Conservation (phyloP, 495 filamentous ascomycete species). For the Penicillium pulvis region DNA sequence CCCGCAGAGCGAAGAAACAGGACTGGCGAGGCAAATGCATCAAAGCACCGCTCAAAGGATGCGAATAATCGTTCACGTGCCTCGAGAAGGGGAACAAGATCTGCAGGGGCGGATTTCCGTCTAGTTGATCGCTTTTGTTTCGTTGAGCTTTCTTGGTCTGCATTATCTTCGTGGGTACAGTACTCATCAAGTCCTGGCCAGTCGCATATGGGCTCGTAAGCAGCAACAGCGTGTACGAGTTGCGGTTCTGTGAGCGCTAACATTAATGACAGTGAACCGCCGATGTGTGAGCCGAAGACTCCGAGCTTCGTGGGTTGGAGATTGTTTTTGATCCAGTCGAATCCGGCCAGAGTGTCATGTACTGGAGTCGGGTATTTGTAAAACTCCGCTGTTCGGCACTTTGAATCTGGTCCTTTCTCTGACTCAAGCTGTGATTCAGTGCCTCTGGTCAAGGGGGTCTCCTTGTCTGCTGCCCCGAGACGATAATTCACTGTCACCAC, state of each 20-base stretch:
- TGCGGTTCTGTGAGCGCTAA: slow-evolving; percentile 60
- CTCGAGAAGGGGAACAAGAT: slow-evolving; percentile 39
- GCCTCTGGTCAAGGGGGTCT: slow-evolving; percentile 20
- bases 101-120: slow-evolving; percentile 26
- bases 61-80: slow-evolving; percentile 47
- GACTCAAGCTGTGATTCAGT: neutral
- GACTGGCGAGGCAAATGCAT: slow-evolving; percentile 61
- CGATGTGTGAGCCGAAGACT: slow-evolving; percentile 56
- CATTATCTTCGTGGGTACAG: slow-evolving; percentile 20
- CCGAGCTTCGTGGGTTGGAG: slow-evolving; percentile 39
- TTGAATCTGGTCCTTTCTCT: neutral
- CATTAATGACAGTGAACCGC: slow-evolving; percentile 59
- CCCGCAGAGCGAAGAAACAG: slow-evolving; percentile 58
- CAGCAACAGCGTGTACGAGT: slow-evolving; percentile 37
- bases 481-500: slow-evolving; percentile 48
- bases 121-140: slow-evolving; percentile 16
- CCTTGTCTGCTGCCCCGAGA: slow-evolving; percentile 45
- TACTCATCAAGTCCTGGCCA: slow-evolving; percentile 44
- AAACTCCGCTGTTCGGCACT: neutral
- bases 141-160: neutral
- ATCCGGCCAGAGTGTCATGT: slow-evolving; percentile 42
- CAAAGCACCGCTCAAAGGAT: slow-evolving; percentile 53
- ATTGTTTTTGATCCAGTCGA: slow-evolving; percentile 41
- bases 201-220: slow-evolving; percentile 42
- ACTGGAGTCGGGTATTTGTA: slow-evolving; percentile 43